phyloP scores from a whole-genome alignment of 768 basidiomycete species.

The Lactarius vividus region DNA sequence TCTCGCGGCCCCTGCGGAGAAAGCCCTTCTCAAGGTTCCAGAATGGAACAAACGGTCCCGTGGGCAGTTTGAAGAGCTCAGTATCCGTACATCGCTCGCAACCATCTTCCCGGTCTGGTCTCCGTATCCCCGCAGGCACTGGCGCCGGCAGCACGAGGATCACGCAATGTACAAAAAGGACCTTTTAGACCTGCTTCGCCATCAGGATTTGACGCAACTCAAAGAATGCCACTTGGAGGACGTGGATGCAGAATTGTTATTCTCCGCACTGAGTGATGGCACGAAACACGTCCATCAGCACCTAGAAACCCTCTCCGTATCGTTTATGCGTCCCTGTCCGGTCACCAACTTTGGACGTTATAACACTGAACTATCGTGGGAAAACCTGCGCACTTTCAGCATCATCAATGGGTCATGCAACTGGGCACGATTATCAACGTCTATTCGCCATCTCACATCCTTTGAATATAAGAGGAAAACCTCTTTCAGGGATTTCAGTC shows the following conservation, averaged over 20 bases:
- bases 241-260: constrained; percentile 2
- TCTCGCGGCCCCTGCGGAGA: constrained; percentile 39
- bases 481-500: not conserved
- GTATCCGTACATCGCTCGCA: constrained; percentile 19
- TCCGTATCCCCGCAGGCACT: too few relatives aligned
- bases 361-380: not conserved
- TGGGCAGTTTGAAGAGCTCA: constrained; percentile 39
- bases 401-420: constrained; percentile 5
- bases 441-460: constrained; percentile 20
- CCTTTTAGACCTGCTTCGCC: not conserved
- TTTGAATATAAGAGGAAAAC: constrained; percentile 19
- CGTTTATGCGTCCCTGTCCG: not conserved
- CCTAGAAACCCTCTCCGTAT: constrained; percentile 10
- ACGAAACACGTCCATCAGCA: too few relatives aligned
- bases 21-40: constrained; percentile 50
- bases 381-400: constrained; percentile 5
- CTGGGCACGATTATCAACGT: not conserved
- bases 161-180: constrained; percentile 21
- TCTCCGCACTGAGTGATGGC: not conserved
- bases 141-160: not conserved
- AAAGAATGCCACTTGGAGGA: constrained; percentile 11
- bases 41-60: constrained; percentile 60
- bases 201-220: constrained; percentile 6
- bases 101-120: constrained; percentile 28
- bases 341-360: not conserved